A percentile compares a stretch with the other conserved stretches of the same genome.
Conservation (phyloP, 106 monocot species). For the Dioscorea alata region DNA sequence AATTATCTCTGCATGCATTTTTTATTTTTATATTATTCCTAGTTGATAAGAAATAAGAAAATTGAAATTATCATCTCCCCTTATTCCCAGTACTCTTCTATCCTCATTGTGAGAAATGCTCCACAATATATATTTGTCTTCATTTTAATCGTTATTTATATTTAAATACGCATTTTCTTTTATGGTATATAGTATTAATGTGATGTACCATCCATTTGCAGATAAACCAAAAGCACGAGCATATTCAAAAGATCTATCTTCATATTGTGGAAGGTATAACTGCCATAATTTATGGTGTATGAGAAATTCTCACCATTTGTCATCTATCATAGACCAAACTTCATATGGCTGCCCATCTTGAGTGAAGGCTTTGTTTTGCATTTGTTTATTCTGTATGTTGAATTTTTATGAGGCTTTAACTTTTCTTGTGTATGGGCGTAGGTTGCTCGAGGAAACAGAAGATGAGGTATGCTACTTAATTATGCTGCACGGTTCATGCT, state of each 20-base stretch:
- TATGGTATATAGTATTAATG: neutral
- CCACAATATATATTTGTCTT: too few relatives aligned
- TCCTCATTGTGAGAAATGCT: too few relatives aligned
- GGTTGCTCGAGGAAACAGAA: conserved; percentile 91
- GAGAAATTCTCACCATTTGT: too few relatives aligned
- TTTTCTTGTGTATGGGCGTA: conserved; percentile 6
- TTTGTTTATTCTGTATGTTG: neutral
- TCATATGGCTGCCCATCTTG: too few relatives aligned
- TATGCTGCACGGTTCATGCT: too few relatives aligned
- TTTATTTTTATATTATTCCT: too few relatives aligned
- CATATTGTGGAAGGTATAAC: conserved; percentile 84
- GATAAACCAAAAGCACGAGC: conserved; percentile 90
- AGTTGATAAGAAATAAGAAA: too few relatives aligned
- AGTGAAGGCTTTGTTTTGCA: too few relatives aligned
- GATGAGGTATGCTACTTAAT: conserved; percentile 60
- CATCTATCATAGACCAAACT: too few relatives aligned
- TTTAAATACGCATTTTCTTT: neutral
- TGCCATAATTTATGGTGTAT: neutral
- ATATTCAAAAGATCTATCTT: conserved; percentile 75
- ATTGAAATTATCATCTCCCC: too few relatives aligned
- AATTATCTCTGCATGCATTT: too few relatives aligned
- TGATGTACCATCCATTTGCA: conserved; percentile 15
- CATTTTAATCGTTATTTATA: neutral
- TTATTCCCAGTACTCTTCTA: too few relatives aligned
- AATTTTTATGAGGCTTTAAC: neutral